phyloP scores from a whole-genome alignment of 176 grass and related monocot species.

The Oryza meridionalis region DNA sequence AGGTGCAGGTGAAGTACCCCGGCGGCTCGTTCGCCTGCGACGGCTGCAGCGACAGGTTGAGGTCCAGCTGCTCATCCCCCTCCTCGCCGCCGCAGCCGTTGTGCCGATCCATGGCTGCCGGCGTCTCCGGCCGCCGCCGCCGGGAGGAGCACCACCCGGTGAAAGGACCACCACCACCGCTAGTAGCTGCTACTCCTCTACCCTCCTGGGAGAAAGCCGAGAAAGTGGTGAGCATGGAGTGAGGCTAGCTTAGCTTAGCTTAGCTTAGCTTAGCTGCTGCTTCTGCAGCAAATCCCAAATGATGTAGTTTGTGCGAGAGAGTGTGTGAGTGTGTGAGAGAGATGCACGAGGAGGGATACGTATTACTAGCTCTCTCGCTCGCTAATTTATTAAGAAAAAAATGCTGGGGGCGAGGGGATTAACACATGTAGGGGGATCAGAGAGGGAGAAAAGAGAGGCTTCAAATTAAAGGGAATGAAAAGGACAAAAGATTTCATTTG shows the following conservation, averaged over 20 bases:
- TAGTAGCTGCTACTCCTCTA: neutral
- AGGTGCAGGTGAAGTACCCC: slow-evolving; percentile 78
- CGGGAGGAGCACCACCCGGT: neutral
- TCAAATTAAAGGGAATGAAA: slow-evolving; percentile 16
- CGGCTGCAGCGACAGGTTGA: slow-evolving; percentile 64
- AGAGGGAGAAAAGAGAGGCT: neutral
- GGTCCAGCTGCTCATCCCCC: slow-evolving; percentile 45
- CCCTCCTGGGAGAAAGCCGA: neutral
- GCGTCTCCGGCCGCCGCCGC: too few species aligned
- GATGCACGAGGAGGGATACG: neutral
- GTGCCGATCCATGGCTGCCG: slow-evolving; percentile 39
- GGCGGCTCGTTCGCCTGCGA: slow-evolving; percentile 41
- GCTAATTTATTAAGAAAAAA: neutral
- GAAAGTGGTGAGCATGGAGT: neutral
- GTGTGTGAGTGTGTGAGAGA: neutral
- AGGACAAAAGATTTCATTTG: slow-evolving; percentile 40
- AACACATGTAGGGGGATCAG: neutral
- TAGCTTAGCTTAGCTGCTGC: too few species aligned
- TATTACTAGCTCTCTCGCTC: neutral
- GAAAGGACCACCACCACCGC: too few species aligned
- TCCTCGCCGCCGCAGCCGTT: slow-evolving; percentile 35
- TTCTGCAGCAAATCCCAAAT: too few species aligned
- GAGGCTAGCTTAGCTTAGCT: too few species aligned
- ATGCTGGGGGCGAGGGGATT: slow-evolving; percentile 20
- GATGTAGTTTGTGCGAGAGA: too few species aligned